Evolutionary conservation across 352 stramenopile genomes (phyloP), one percentile per base, ranked within the genome.

Genomic region (Globisporangium radiosum): DNA sequence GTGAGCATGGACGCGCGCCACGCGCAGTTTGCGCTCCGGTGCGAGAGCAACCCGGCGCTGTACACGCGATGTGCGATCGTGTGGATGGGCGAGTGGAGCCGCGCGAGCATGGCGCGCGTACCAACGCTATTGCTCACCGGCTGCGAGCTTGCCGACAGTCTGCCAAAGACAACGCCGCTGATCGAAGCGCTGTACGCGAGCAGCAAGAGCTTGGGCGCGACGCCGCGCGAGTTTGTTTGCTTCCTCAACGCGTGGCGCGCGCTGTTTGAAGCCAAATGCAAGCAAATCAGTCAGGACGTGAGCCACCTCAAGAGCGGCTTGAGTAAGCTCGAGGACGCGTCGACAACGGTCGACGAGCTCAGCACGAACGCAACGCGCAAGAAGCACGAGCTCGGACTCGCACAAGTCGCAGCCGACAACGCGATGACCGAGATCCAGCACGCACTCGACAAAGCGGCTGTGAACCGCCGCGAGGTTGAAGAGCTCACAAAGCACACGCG

Each of bases 371-470:
- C 94, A 0, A 76, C 69, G 0, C 72, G 91, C 54, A 96, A 98
- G 69, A 92, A 97, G 62, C 87, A 91, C 40, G 85, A 97, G 50
- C 75, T 98, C 10, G 66, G 78, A 19, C 65, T 75, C 1, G 94
- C 93, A 14, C 94, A 98, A 56, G 71, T 88, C 5, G 83, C 82
- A 0, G 94, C 94, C 0, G 94, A 98, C 56, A 80, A 90, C 48
- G 95, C 94, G 4, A 98, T 98, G 94, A 88, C 97, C 36, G 87
- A 97, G 64, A 98, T 98, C 73, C 95, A 95, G 39, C 94, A 95
- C 42, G 94, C 94, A 7, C 76, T 98, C 4, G 78, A 95, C 52
- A 76, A 82, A 6, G 92, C 94, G 6, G 89, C 89, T 1, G 76
- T 91, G 5, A 95, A 96, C 49, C 84, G 88, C 0, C 85, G 82